Evolutionary conservation across 345 rosid species (phyloP), one percentile per base, ranked within the genome.

Genomic region (Boechera retrofracta): DNA sequence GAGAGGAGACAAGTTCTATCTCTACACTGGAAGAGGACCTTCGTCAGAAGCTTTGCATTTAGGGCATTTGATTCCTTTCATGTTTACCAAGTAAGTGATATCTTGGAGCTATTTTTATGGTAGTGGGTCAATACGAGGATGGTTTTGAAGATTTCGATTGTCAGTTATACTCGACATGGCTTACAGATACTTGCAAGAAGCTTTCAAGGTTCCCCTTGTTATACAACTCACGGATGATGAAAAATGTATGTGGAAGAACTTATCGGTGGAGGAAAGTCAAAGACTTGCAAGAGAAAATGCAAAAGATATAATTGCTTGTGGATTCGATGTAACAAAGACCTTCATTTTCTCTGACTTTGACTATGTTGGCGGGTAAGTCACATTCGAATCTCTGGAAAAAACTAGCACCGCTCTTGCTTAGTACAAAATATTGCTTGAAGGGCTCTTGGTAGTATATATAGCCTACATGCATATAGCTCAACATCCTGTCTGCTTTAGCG

Each of bases 191-290:
- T 78, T 91, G 86, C 92, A 91, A 82, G 94, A 91, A 81, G 98
- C 90, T 38, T 94, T 94, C 77, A 89, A 84, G 83, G 97, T 91
- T 67, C 98, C 97, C 7, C 94, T 94, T 54, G 97, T 94, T 26
- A 82, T 94, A 73, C 98, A 94, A 72, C 94, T 94, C 26, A 94
- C 98, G 2, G 97, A 94, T 47, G 98, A 94, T 83, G 98, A 94
- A 75, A 89, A 94, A 74, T 90, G 86, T 73, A 85, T 91, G 88
- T 92, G 98, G 97, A 95, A 95, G 85, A 85, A 87, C 80, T 75
- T 95, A 33, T 70, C 96, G 0, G 88, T 90, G 10, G 98, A 90
- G 80, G 98, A 95, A 88, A 84, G 92, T 80, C 89, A 87, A 67
- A 85, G 98, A 76, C 94, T 95, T 51, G 98, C 97, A 10, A 81